These are phyloP conservation scores for Solanum ossicruentum DNA, from an alignment of 257 asterid species.

Conservation along the genomic window DNA sequence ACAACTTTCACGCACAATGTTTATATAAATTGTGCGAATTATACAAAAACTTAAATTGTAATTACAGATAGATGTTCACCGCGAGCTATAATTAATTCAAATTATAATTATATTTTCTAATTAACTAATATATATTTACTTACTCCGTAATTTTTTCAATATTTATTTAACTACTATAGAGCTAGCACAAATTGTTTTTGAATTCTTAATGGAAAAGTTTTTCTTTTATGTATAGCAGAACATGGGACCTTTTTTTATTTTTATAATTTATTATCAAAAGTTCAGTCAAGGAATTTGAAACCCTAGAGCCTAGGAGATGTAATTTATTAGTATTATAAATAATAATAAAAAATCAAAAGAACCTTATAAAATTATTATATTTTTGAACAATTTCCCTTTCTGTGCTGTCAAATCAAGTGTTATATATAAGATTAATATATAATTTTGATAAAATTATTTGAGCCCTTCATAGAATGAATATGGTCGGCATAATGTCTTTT, in stretches of 20 bases:
- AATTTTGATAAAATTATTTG: background rate
- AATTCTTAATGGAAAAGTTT: conserved; percentile 12
- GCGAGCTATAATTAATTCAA: too few relatives aligned
- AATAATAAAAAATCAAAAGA: background rate
- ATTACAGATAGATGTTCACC: too few relatives aligned
- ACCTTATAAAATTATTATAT: background rate
- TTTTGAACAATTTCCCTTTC: conserved; percentile 2
- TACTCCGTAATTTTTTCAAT: too few relatives aligned
- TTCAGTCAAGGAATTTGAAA: conserved; percentile 38
- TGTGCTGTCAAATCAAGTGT: conserved; percentile 42
- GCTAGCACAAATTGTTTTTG: conserved; percentile 10
- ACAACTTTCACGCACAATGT: too few relatives aligned
- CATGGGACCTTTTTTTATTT: conserved; percentile 8
- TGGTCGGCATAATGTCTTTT: conserved; percentile 1
- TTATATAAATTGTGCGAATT: too few relatives aligned
- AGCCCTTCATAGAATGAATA: background rate
- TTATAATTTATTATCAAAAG: conserved; percentile 1
- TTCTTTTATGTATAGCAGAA: background rate
- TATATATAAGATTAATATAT: conserved; percentile 1
- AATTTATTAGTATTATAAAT: background rate
- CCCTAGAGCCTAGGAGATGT: conserved; percentile 31
- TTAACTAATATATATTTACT: too few relatives aligned
- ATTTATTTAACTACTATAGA: background rate
- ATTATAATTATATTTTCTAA: too few relatives aligned
- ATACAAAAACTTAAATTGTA: too few relatives aligned